Percentiles rank a stretch among this genome's conserved stretches.
These are phyloP conservation scores for Colletotrichum scovillei DNA, from an alignment of 2,329 filamentous ascomycete genomes.

Conservation along the genomic window DNA sequence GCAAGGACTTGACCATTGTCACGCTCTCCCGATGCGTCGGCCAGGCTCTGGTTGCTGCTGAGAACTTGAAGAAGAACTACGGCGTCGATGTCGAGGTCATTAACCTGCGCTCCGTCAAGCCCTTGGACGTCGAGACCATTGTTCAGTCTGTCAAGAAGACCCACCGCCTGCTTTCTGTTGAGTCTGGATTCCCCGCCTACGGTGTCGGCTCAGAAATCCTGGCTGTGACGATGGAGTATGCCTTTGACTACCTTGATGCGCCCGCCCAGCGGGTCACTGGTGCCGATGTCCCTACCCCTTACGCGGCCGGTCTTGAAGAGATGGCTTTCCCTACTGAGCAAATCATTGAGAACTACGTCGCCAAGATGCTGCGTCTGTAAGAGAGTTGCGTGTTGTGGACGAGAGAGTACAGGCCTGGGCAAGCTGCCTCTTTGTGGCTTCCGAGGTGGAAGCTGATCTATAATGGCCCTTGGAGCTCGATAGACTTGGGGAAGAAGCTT, in stretches of 20 bases:
- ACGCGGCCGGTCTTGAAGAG: conserved; percentile 91
- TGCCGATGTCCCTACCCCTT: conserved; percentile 96
- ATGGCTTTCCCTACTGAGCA: conserved; percentile 94
- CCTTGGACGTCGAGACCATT: conserved; percentile 93
- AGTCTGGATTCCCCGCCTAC: conserved; percentile 96
- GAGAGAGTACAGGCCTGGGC: background rate
- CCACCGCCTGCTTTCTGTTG: conserved; percentile 87
- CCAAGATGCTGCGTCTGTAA: conserved; percentile 88
- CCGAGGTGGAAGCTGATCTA: conserved; percentile 11
- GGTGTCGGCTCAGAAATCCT: conserved; percentile 94
- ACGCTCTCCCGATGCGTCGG: conserved; percentile 95
- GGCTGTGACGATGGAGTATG: conserved; percentile 96
- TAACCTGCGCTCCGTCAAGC: conserved; percentile 98
- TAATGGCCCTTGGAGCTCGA: conserved; percentile 27
- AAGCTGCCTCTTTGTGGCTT: conserved; percentile 14
- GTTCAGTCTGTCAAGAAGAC: conserved; percentile 99
- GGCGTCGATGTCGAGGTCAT: conserved; percentile 96
- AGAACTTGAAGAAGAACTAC: conserved; percentile 95
- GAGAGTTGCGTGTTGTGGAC: background rate
- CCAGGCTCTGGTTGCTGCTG: conserved; percentile 87
- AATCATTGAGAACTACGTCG: conserved; percentile 87
- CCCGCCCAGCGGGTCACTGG: conserved; percentile 95
- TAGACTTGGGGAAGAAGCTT: conserved; percentile 39
- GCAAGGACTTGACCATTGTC: conserved; percentile 96
- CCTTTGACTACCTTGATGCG: conserved; percentile 95